Base-by-base conservation (phyloP, 148 eudicot species). In the Tetragonia tetragonoides region DNA sequence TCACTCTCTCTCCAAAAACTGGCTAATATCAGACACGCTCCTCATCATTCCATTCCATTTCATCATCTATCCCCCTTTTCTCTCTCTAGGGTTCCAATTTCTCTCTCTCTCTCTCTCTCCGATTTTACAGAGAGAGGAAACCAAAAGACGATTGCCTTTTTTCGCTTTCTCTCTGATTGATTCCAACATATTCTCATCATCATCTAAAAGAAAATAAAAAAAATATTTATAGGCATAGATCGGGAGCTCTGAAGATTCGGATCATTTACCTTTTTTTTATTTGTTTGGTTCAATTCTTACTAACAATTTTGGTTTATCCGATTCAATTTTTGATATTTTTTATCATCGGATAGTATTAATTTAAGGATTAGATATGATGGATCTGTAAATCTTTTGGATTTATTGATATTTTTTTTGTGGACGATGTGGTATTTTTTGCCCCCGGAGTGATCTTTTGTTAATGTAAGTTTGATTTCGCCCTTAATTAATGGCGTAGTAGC, bases 81-180 rank as follows among this genome's bases (percentile, higher is more conserved):
- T 75, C 81, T 78, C 77, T 84, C 87, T 84, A 84, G 87, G 86
- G 82, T 80, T 87, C 76, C 83, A 42, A 75, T 65, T 69, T 77
- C 76, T 16, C 40, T 54, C 68, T 62, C 54, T 56, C 34, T 77
- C 76, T 16, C 40, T 54, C 24, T 64, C 46, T 70, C 62, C 68
- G 14, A 41, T 34, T 61, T 74, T 44, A 21, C 16, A 65, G 77
- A 65, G 49, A 71, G 73, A 66, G 66, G 10, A 17, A 37, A 2
- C 51, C 1, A 4, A 15, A 21, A 60, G 28, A 62, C 10, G 24
- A 41, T 47, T 24, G 20, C 73, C 68, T 20, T 21, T 59, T 71
- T 39, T 12, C 12, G 15, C 10, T 24, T 59, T 11, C 17, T 68
- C 70, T 34, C 18, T 37, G 34, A 28, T 49, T 28, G 72, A 79